Percentiles rank a stretch among this genome's conserved stretches.
Conservation (phyloP, 768 basidiomycete species). For the Agrocybe pediades region DNA sequence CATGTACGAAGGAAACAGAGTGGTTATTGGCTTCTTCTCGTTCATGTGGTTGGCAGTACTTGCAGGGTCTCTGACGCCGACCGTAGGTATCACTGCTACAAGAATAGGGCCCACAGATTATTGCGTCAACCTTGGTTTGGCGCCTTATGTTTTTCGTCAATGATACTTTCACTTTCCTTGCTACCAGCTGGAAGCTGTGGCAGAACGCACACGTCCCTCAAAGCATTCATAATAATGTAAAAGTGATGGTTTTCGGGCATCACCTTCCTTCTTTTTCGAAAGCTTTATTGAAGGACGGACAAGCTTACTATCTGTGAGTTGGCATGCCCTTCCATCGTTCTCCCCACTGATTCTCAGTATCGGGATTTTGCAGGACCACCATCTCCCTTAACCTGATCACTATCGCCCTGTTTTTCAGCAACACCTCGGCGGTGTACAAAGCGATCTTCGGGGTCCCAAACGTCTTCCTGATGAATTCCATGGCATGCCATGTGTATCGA, state of each 20-base stretch:
- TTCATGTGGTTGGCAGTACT: slow-evolving; percentile 5
- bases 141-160: slow-evolving; percentile 15
- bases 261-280: slow-evolving; percentile 26
- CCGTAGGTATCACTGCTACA: slow-evolving; percentile 18
- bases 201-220: slow-evolving; percentile 8
- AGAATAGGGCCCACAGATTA: slow-evolving; percentile 12
- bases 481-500: slow-evolving; percentile 18
- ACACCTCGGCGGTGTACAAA: not conserved
- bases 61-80: slow-evolving; percentile 3
- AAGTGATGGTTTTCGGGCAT: slow-evolving; percentile 20
- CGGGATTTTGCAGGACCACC: slow-evolving; percentile 10
- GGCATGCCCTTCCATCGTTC: not conserved
- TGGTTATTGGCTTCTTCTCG: slow-evolving; percentile 2
- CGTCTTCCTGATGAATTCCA: slow-evolving; percentile 15
- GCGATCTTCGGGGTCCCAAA: slow-evolving; percentile 5
- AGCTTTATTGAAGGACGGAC: slow-evolving; percentile 27
- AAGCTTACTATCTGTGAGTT: slow-evolving; percentile 27
- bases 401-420: slow-evolving; percentile 6
- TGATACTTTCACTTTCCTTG: slow-evolving; percentile 32
- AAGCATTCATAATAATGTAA: slow-evolving; percentile 8
- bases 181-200: slow-evolving; percentile 30
- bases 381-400: slow-evolving; percentile 7
- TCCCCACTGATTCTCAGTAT: not conserved
- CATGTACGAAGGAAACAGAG: not conserved
- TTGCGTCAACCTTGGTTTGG: slow-evolving; percentile 8